Base-by-base conservation (phyloP, 2,329 filamentous ascomycete species). In the Rugonectria rugulosa region DNA sequence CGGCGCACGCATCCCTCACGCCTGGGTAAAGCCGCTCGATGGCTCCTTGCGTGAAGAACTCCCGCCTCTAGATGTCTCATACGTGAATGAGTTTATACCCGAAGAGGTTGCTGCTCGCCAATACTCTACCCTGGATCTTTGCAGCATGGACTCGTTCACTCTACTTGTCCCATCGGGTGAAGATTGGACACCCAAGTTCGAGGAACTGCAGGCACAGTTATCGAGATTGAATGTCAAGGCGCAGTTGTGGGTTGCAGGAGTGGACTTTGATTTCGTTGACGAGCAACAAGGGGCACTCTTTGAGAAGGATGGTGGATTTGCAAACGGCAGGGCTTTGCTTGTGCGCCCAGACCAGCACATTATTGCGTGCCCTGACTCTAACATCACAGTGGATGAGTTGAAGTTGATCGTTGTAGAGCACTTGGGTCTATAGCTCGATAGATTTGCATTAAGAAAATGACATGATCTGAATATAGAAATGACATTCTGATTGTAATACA, bases 301-400 rank as follows among this genome's bases (percentile, higher is more conserved):
- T 21, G 70, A 68, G 59, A 44, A 63, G 6, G 48, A 60, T 3
- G 56, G 62, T 4, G 61, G 66, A 2, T 45, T 75, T 6, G 31
- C 47, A 5, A 45, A 62, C 3, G 67, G 65, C 6, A 61, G 66
- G 12, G 72, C 67, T 1, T 54, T 72, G 6, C 45, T 76, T 4
- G 60, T 77, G 11, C 63, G 74, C n/a, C 74, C 74, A 4, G 74
- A 77, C 53, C 74, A 77, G 48, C 73, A 77, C 50, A 69, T 76
- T 7, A 47, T 63, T 70, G 56, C 62, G 26, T 40, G 40, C 26
- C n/a, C 41, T 7, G 31, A 34, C 27, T 19, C 6, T 20, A n/a
- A 38, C 11, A 46, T 34, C 12, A 41, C 34, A 7, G 14, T 14
- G 6, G 26, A 50, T 11, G 36, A 50, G 26, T 15, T 50, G 20